A percentile compares a stretch with the other conserved stretches of the same genome.
These are phyloP conservation scores for Dimargaris cristalligena DNA, from an alignment of 192 early-diverging fungal genomes.

Conservation along the genomic window DNA sequence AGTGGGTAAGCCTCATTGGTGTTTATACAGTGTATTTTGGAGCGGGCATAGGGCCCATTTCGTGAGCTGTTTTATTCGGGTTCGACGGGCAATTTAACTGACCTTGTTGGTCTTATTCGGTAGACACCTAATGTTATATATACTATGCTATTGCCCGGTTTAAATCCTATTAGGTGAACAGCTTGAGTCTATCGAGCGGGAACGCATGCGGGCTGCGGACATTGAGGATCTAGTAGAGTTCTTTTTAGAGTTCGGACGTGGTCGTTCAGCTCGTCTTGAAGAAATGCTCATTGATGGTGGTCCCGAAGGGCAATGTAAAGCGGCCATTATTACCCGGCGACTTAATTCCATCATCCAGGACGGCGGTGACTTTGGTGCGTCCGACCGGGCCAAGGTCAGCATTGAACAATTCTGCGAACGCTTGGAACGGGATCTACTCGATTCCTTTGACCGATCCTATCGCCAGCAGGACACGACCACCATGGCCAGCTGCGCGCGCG, in stretches of 20 bases:
- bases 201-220: slow-evolving; percentile 70
- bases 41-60: too few species aligned
- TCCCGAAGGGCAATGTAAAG: slow-evolving; percentile 72
- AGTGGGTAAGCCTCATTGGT: slow-evolving; percentile 52
- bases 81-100: too few species aligned
- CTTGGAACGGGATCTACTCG: slow-evolving; percentile 77
- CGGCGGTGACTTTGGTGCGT: slow-evolving; percentile 25
- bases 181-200: slow-evolving; percentile 88
- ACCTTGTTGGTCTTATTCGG: too few species aligned
- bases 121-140: too few species aligned
- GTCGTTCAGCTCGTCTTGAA: slow-evolving; percentile 54
- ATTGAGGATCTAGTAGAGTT: slow-evolving; percentile 83
- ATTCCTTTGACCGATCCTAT: slow-evolving; percentile 77
- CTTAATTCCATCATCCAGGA: slow-evolving; percentile 52
- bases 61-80: too few species aligned
- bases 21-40: too few species aligned
- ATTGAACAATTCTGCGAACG: slow-evolving; percentile 89
- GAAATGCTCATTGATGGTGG: slow-evolving; percentile 48
- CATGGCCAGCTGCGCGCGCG: slow-evolving; percentile 65
- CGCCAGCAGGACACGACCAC: slow-evolving; percentile 42
- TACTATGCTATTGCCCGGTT: too few species aligned
- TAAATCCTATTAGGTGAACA: slow-evolving; percentile 61
- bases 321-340: slow-evolving; percentile 68
- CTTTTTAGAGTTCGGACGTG: slow-evolving; percentile 81
- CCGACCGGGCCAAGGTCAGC: slow-evolving; percentile 48